Evolutionary conservation across 2,329 filamentous ascomycete species (phyloP).

Genomic region (Leptosphaerulina australis): DNA sequence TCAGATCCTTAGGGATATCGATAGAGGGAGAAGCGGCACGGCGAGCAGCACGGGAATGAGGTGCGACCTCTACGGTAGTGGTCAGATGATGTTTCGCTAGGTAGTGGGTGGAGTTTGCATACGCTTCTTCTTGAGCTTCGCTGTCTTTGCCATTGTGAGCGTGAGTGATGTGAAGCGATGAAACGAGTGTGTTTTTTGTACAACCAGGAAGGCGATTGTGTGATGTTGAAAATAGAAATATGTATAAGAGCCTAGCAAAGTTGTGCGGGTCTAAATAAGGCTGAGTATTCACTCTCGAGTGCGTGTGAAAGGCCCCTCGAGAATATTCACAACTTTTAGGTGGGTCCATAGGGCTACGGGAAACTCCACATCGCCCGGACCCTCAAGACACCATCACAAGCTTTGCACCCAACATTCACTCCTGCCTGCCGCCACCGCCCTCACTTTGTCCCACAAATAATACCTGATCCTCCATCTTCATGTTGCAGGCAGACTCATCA

Average conservation of each 20-base stretch:
- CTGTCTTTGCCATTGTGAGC: constrained; percentile 53
- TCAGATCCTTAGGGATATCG: constrained; percentile 63
- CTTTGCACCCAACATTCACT: constrained; percentile 23
- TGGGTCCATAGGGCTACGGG: constrained; percentile 12
- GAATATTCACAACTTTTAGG: constrained; percentile 10
- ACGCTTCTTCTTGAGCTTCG: constrained; percentile 55
- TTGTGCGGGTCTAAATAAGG: background rate
- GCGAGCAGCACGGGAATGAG: constrained; percentile 76
- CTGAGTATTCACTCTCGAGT: background rate
- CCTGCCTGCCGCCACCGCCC: constrained; percentile 21
- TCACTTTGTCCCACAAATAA: constrained; percentile 15
- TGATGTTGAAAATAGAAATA: too few relatives aligned
- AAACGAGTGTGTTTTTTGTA: background rate
- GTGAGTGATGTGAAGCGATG: background rate
- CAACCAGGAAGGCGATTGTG: too few relatives aligned
- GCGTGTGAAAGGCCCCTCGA: constrained; percentile 5
- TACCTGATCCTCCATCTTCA: constrained; percentile 30
- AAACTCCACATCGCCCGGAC: constrained; percentile 7
- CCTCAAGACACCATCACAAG: constrained; percentile 12
- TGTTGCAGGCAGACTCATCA: constrained; percentile 41
- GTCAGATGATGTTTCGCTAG: constrained; percentile 15
- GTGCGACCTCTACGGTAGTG: constrained; percentile 60
- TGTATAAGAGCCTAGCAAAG: too few relatives aligned
- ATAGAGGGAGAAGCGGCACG: constrained; percentile 73
- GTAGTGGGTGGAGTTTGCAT: constrained; percentile 4